Evolutionary conservation across 352 stramenopile genomes (phyloP).

Genomic region (Pythium dissimile): DNA sequence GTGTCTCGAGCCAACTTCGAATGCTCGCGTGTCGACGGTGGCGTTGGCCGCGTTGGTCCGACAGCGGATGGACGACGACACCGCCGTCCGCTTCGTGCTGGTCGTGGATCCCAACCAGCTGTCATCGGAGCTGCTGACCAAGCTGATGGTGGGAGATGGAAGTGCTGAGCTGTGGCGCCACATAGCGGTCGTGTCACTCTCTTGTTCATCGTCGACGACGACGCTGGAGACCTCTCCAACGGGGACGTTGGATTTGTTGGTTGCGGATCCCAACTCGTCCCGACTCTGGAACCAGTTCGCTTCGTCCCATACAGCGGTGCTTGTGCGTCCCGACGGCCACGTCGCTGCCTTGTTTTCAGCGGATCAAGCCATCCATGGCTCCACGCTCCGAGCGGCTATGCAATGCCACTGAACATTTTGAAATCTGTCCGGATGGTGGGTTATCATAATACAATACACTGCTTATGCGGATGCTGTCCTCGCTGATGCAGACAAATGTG

Average conservation of each 20-base stretch:
- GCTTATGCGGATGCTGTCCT: background rate
- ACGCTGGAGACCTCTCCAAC: background rate
- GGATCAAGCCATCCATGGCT: background rate
- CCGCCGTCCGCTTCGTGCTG: conserved; percentile 52
- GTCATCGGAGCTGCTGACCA: background rate
- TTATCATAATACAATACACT: background rate
- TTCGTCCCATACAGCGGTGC: conserved; percentile 27
- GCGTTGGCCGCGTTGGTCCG: conserved; percentile 29
- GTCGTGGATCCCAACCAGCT: conserved; percentile 36
- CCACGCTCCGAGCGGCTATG: conserved; percentile 1
- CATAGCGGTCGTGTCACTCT: conserved; percentile 13
- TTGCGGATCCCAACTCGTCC: conserved; percentile 3
- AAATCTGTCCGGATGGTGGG: background rate
- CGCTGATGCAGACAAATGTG: too few species aligned
- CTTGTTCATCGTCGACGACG: background rate
- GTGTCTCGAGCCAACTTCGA: conserved; percentile 18
- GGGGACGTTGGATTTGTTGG: background rate
- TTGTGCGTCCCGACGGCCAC: conserved; percentile 82
- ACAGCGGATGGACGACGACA: conserved; percentile 11
- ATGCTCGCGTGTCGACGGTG: conserved; percentile 42
- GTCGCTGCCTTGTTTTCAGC: conserved; percentile 71
- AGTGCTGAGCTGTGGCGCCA: conserved; percentile 6
- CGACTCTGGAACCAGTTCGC: conserved; percentile 45
- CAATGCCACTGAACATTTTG: background rate
- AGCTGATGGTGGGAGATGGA: background rate